Evolutionary conservation across 1,284 basidiomycete species (phyloP), one percentile per base, ranked within the genome.

Genomic region (Exobasidium cylindrosporum): DNA sequence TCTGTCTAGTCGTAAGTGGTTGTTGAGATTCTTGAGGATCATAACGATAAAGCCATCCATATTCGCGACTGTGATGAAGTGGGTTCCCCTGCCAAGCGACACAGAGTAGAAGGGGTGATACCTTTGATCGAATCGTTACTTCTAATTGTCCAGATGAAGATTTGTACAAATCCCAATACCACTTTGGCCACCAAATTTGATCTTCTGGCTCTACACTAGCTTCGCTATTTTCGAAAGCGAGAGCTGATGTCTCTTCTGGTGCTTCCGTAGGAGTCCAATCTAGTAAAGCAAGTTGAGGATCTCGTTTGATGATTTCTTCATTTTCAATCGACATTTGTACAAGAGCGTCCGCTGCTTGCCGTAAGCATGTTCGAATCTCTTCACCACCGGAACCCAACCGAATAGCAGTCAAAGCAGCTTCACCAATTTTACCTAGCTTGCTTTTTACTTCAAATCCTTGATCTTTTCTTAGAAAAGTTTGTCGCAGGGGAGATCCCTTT

Each of bases 51-150:
- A 87, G 85, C 94, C 95, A 99, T 0, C 92, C 94, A 76, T 96
- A 88, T 77, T 93, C 86, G 46, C 89, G 87, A 46, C 92, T 95
- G 79, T 89, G 84, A 72, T 90, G 88, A 7, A 98, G 84, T 0
- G 96, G 94, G 81, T 87, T 88, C 4, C 87, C 89, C 67, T 88
- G 84, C 94, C 95, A 98, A 0, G 89, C 89, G 29, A 98, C 84
- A 10, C 87, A 87, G 4, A 99, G 85, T 1, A 98, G 86, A 2
- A 97, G 83, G 0, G 94, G 92, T 0, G 94, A 87, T 32, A 92
- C 84, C 14, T 89, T 86, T 67, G 87, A 92, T 50, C 92, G 88
- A 49, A 90, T 87, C 1, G 94, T 94, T 60, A 98, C 83, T 73
- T 96, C 92, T 30, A 97, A 84, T 44, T 75, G 66, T 5, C 72